Conservation (phyloP, 1,139 yeast genomes). For the Debaryomyces coudertii region DNA sequence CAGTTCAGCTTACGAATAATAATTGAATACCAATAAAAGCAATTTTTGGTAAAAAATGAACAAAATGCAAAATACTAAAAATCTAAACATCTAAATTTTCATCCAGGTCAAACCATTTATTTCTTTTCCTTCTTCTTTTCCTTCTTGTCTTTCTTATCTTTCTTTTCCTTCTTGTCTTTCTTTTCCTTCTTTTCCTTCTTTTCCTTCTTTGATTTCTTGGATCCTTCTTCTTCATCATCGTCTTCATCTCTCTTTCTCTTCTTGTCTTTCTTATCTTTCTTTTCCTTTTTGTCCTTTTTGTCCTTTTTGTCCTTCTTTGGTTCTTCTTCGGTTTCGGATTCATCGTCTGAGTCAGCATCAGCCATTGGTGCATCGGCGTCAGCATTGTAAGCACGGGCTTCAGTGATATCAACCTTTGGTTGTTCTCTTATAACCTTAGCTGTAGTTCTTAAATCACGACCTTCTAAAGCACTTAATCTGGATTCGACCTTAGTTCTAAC, state of each 20-base stretch:
- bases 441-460: constrained; percentile 86
- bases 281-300: constrained; percentile 45
- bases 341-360: constrained; percentile 46
- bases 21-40: constrained; percentile 6
- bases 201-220: constrained; percentile 48
- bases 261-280: constrained; percentile 27
- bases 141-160: constrained; percentile 50
- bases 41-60: constrained; percentile 6
- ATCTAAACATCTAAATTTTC: constrained; percentile 9
- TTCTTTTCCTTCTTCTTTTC: constrained; percentile 46
- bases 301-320: constrained; percentile 50
- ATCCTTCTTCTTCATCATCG: constrained; percentile 22
- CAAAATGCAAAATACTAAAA: constrained; percentile 10
- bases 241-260: constrained; percentile 18
- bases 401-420: constrained; percentile 81
- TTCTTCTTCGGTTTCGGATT: constrained; percentile 53
- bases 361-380: constrained; percentile 77
- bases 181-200: constrained; percentile 36
- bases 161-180: constrained; percentile 42
- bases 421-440: constrained; percentile 74
- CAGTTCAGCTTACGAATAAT: not conserved
- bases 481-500: constrained; percentile 93
- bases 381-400: constrained; percentile 87
- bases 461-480: constrained; percentile 93
- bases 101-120: constrained; percentile 15